Evolutionary conservation across 1,284 basidiomycete genomes (phyloP).

Genomic region (Rhizoctonia solani): DNA sequence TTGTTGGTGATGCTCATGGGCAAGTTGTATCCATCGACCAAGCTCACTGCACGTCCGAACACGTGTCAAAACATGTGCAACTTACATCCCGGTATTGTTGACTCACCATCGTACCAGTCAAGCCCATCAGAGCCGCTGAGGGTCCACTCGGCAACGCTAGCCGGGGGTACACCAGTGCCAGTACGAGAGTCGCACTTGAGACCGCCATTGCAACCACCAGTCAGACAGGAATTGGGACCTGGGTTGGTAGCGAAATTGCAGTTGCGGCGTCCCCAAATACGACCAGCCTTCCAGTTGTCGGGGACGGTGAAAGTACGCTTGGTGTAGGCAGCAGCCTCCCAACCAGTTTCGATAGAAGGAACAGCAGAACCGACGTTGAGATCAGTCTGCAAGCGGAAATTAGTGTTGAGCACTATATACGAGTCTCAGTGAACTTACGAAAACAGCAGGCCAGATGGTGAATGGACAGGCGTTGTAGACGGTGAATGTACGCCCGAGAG

Average conservation of each 20-base stretch:
- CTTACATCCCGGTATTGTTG: constrained; percentile 62
- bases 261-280: constrained; percentile 50
- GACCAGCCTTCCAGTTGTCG: constrained; percentile 49
- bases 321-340: constrained; percentile 45
- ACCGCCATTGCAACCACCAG: constrained; percentile 43
- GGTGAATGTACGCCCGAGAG: constrained; percentile 50
- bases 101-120: constrained; percentile 54
- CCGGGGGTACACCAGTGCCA: too few relatives aligned
- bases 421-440: too few relatives aligned
- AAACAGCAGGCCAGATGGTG: too few relatives aligned
- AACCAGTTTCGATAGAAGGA: constrained; percentile 45
- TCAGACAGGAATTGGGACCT: constrained; percentile 41
- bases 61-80: not conserved
- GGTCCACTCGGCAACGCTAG: constrained; percentile 51
- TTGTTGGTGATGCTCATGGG: constrained; percentile 60
- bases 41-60: constrained; percentile 46
- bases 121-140: constrained; percentile 48
- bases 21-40: constrained; percentile 64
- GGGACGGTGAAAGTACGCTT: constrained; percentile 47
- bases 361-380: constrained; percentile 37
- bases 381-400: not conserved
- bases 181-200: not conserved
- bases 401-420: not conserved
- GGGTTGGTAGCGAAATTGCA: constrained; percentile 49
- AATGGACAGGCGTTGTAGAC: too few relatives aligned